Conservation (phyloP, 257 asterid genomes). For the Gardenia jasminoides region DNA sequence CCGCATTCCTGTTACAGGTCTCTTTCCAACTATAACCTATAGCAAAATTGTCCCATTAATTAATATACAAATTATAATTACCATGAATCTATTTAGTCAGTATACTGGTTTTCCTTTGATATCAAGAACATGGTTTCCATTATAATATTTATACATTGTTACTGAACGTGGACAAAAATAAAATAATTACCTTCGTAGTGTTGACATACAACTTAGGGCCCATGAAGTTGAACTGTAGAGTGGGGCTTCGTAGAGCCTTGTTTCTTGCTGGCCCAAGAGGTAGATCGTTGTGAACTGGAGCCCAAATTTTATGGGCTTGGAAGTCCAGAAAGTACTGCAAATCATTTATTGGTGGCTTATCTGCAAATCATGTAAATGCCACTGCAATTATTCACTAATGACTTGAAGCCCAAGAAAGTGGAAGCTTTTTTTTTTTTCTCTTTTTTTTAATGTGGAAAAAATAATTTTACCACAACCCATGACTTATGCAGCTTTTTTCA, state of each 20-base stretch:
- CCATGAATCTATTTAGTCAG: neutral
- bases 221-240: slow-evolving; percentile 57
- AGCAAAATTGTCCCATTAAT: neutral
- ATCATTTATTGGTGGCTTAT: slow-evolving; percentile 86
- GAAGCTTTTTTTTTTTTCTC: too few species aligned
- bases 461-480: neutral
- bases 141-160: neutral
- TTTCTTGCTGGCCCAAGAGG: slow-evolving; percentile 64
- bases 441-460: neutral
- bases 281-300: slow-evolving; percentile 76
- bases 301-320: slow-evolving; percentile 78
- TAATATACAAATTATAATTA: neutral
- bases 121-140: neutral
- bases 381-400: neutral
- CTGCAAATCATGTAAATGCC: slow-evolving; percentile 31
- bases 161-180: neutral
- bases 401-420: too few species aligned
- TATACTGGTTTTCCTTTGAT: too few species aligned
- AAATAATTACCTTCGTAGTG: slow-evolving; percentile 46
- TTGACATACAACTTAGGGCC: slow-evolving; percentile 79
- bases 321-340: slow-evolving; percentile 77
- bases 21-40: slow-evolving; percentile 59
- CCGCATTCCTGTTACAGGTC: slow-evolving; percentile 87
- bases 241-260: slow-evolving; percentile 40
- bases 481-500: too few species aligned